These are phyloP conservation scores for Apiospora phragmitis DNA, from an alignment of 2,329 filamentous ascomycete species.

Conservation along the genomic window DNA sequence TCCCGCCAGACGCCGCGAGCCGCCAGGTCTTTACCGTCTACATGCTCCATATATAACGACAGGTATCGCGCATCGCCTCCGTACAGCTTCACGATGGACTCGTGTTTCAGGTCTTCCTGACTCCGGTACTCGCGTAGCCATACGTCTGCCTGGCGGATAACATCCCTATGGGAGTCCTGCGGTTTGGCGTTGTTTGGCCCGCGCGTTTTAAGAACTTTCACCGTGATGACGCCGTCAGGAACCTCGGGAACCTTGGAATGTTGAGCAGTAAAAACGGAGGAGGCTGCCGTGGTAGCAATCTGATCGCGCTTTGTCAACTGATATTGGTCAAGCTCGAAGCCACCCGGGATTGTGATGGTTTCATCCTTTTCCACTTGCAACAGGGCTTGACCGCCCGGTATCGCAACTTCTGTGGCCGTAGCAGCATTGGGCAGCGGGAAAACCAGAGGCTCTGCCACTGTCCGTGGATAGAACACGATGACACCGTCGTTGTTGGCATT, in stretches of 20 bases:
- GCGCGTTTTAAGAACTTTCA: slow-evolving; percentile 61
- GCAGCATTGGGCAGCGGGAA: slow-evolving; percentile 51
- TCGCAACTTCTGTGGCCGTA: slow-evolving; percentile 48
- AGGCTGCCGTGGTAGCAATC: slow-evolving; percentile 56
- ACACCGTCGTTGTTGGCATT: slow-evolving; percentile 46
- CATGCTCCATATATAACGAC: slow-evolving; percentile 62
- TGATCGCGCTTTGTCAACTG: slow-evolving; percentile 55
- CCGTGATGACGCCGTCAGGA: slow-evolving; percentile 55
- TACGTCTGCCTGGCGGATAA: slow-evolving; percentile 60
- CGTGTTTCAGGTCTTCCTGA: slow-evolving; percentile 55
- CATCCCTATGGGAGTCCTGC: slow-evolving; percentile 52
- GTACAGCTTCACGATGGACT: slow-evolving; percentile 59
- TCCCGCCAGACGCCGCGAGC: slow-evolving; percentile 51
- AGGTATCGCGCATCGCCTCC: slow-evolving; percentile 61
- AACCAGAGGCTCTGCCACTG: slow-evolving; percentile 50
- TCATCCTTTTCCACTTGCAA: slow-evolving; percentile 52
- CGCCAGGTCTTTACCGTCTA: slow-evolving; percentile 56
- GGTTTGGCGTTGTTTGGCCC: slow-evolving; percentile 43
- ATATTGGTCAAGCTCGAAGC: slow-evolving; percentile 54
- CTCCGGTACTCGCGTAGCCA: slow-evolving; percentile 60
- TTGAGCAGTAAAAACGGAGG: slow-evolving; percentile 56
- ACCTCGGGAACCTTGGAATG: slow-evolving; percentile 44
- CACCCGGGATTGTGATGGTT: slow-evolving; percentile 49
- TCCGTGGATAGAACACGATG: slow-evolving; percentile 52
- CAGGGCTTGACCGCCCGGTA: slow-evolving; percentile 49